phyloP scores from a whole-genome alignment of 2,329 filamentous ascomycete species.

The Juglanconis sp. region DNA sequence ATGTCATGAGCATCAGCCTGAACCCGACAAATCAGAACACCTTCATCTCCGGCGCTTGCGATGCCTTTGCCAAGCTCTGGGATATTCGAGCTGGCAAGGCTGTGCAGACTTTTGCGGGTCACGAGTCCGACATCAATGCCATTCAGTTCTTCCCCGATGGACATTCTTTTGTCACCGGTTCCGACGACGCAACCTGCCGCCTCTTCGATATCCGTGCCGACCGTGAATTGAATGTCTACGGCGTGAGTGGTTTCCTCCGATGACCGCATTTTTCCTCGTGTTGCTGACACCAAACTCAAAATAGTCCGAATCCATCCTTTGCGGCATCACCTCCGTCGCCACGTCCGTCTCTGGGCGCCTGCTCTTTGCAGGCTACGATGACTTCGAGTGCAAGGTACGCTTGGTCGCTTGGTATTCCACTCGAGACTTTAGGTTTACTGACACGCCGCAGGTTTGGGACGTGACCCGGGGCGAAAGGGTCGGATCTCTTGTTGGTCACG shows the following conservation, averaged over 20 bases:
- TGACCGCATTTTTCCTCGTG: constrained; percentile 17
- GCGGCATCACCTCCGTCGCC: constrained; percentile 95
- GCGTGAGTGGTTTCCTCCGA: constrained; percentile 44
- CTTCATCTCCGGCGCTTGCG: constrained; percentile 98
- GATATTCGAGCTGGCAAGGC: constrained; percentile 98
- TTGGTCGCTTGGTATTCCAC: constrained; percentile 6
- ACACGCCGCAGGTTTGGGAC: constrained; percentile 80
- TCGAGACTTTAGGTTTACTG: background rate
- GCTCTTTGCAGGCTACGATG: constrained; percentile 95
- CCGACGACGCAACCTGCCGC: constrained; percentile 94
- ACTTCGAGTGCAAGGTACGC: constrained; percentile 98
- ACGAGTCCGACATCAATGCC: constrained; percentile 98
- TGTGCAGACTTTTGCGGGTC: constrained; percentile 95
- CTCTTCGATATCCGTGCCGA: constrained; percentile 98
- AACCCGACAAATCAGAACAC: constrained; percentile 99
- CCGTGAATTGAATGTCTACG: constrained; percentile 68
- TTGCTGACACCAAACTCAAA: constrained; percentile 21
- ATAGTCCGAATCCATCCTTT: constrained; percentile 94
- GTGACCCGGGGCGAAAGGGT: constrained; percentile 95
- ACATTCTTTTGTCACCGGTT: constrained; percentile 96
- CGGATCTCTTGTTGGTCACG: constrained; percentile 92
- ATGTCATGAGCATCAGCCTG: constrained; percentile 99
- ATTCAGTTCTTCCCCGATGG: constrained; percentile 99
- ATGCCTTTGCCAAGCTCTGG: constrained; percentile 98
- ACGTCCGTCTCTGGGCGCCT: constrained; percentile 95